phyloP scores from a whole-genome alignment of 345 rosid species.

The Triadica sebifera region DNA sequence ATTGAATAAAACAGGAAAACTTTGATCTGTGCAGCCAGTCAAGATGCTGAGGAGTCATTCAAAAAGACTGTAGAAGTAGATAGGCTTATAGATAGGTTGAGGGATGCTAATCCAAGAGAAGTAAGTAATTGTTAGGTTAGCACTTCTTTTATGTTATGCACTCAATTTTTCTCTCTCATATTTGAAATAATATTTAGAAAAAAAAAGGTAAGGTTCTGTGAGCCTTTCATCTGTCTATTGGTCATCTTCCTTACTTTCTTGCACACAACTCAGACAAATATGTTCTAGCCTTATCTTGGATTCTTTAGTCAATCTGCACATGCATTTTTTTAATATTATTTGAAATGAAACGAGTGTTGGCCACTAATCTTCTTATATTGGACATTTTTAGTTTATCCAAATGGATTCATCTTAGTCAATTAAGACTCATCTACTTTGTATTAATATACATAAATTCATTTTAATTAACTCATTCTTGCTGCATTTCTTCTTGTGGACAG shows the following conservation, averaged over 20 bases:
- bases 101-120: constrained; percentile 71
- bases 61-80: constrained; percentile 89
- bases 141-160: background rate
- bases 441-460: background rate
- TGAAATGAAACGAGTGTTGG: background rate
- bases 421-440: background rate
- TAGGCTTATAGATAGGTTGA: constrained; percentile 66
- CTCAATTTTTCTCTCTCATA: background rate
- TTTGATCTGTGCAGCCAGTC: constrained; percentile 78
- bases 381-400: background rate
- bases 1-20: constrained; percentile 81
- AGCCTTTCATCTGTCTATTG: background rate
- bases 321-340: background rate
- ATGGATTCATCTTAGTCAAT: background rate
- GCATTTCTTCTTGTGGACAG: constrained; percentile 39
- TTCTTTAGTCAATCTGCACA: background rate
- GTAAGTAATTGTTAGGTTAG: constrained; percentile 30
- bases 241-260: background rate
- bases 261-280: background rate
- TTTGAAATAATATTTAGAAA: background rate
- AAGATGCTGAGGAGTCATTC: constrained; percentile 80
- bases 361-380: background rate
- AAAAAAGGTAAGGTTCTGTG: background rate
- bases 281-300: background rate
- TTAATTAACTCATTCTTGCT: constrained; percentile 11